Percentiles rank a stretch among this genome's conserved stretches.
These are phyloP conservation scores for Huntiella savannae DNA, from an alignment of 2,329 filamentous ascomycete species.

Conservation along the genomic window DNA sequence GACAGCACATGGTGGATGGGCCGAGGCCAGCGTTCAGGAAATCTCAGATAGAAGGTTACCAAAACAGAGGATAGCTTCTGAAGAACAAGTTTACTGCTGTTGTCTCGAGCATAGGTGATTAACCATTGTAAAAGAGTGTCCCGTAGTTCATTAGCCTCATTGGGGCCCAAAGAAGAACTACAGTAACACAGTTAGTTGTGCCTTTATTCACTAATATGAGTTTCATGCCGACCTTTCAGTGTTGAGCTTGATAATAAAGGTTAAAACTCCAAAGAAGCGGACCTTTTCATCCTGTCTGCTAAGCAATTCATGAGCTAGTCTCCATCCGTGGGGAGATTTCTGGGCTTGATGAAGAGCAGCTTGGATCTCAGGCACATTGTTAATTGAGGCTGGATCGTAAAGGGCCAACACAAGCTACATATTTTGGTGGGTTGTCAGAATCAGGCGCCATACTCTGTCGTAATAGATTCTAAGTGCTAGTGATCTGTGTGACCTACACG, in stretches of 20 bases:
- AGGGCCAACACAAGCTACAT: constrained; percentile 30
- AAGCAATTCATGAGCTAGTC: constrained; percentile 60
- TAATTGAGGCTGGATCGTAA: constrained; percentile 32
- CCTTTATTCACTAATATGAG: neutral
- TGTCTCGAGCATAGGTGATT: constrained; percentile 30
- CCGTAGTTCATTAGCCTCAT: constrained; percentile 39
- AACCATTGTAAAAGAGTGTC: constrained; percentile 44
- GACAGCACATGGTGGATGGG: constrained; percentile 43
- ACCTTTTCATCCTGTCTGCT: constrained; percentile 51
- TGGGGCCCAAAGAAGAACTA: constrained; percentile 32
- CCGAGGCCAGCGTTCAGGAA: constrained; percentile 45
- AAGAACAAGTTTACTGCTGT: constrained; percentile 39
- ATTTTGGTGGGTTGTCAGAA: neutral
- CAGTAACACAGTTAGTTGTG: neutral
- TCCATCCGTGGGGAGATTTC: constrained; percentile 65
- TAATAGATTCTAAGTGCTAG: neutral
- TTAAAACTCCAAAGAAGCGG: constrained; percentile 82
- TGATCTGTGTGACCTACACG: constrained; percentile 4
- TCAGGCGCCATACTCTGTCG: neutral
- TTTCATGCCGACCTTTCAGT: constrained; percentile 50
- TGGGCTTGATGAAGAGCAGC: constrained; percentile 63
- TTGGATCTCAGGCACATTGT: constrained; percentile 36
- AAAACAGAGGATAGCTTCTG: constrained; percentile 63
- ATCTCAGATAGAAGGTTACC: constrained; percentile 56
- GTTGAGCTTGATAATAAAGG: constrained; percentile 86